phyloP scores from a whole-genome alignment of 176 grass and related monocot genomes.

The Cymbopogon citratus region DNA sequence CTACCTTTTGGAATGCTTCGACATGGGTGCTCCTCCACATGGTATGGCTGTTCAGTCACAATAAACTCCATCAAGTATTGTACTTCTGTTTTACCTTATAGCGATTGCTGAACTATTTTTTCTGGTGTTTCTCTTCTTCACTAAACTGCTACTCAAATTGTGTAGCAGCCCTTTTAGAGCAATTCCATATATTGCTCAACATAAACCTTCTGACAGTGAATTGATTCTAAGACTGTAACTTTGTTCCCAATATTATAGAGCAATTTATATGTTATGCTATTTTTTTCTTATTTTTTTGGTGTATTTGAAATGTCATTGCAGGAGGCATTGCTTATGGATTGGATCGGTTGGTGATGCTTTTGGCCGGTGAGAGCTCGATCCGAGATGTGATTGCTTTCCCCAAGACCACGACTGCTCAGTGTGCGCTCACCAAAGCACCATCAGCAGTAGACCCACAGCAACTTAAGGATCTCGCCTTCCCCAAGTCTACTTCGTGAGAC shows the following conservation, averaged over 20 bases:
- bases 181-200: neutral
- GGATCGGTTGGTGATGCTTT: slow-evolving; percentile 91
- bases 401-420: slow-evolving; percentile 90
- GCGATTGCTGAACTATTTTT: neutral
- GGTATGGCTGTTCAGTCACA: slow-evolving; percentile 42
- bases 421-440: slow-evolving; percentile 83
- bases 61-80: neutral
- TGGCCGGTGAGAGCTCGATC: slow-evolving; percentile 81
- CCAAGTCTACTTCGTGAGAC: slow-evolving; percentile 3
- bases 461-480: slow-evolving; percentile 63
- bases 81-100: neutral
- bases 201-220: neutral
- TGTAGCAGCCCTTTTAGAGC: neutral
- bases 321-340: slow-evolving; percentile 96
- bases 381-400: slow-evolving; percentile 93
- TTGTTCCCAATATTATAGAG: neutral
- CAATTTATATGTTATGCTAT: neutral
- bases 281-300: neutral
- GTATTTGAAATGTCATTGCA: slow-evolving; percentile 14
- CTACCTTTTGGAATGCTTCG: slow-evolving; percentile 85
- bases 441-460: slow-evolving; percentile 73
- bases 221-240: neutral
- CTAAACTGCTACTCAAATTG: neutral
- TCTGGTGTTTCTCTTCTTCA: slow-evolving; percentile 6
- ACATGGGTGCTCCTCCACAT: slow-evolving; percentile 94